A percentile compares a stretch with the other conserved stretches of the same genome.
phyloP scores from a whole-genome alignment of 148 eudicot species.

The Nepenthes mirabilis region DNA sequence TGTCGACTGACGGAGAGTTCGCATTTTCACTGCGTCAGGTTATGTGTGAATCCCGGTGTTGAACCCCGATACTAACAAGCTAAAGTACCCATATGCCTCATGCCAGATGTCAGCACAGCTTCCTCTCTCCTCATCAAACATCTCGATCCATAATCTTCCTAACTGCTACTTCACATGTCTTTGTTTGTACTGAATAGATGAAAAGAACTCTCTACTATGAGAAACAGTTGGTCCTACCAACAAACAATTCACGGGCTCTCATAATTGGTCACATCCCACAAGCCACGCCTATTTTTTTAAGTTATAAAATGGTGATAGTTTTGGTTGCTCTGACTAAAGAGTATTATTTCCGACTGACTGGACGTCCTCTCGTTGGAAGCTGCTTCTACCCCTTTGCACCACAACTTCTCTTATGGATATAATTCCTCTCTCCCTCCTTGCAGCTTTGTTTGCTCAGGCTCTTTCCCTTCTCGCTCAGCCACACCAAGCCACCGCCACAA shows the following conservation, averaged over 20 bases:
- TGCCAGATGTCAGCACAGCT: too few species aligned
- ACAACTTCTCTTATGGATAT: conserved; percentile 20
- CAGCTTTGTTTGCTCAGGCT: conserved; percentile 12
- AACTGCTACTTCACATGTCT: conserved; percentile 29
- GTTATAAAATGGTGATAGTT: neutral
- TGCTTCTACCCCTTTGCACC: conserved; percentile 3
- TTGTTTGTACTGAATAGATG: conserved; percentile 24
- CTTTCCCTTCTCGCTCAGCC: conserved; percentile 16
- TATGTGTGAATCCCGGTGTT: too few species aligned
- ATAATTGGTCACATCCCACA: neutral
- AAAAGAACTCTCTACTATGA: conserved; percentile 3
- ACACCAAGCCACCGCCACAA: conserved; percentile 6
- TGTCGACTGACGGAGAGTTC: too few species aligned
- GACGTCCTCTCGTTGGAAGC: conserved; percentile 14
- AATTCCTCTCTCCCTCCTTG: conserved; percentile 17
- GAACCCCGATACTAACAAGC: too few species aligned
- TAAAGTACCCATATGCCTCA: too few species aligned
- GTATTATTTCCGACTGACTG: conserved; percentile 1
- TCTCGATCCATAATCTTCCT: conserved; percentile 18
- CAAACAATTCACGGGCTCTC: conserved; percentile 37
- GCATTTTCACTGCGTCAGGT: too few species aligned
- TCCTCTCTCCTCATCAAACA: neutral
- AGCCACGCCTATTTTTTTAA: too few species aligned
- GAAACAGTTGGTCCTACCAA: conserved; percentile 30
- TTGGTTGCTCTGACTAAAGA: conserved; percentile 3